Percentiles rank a stretch among this genome's conserved stretches.
These are phyloP conservation scores for Cicer chorassanicum DNA, from an alignment of 306 rosid species.

Conservation along the genomic window DNA sequence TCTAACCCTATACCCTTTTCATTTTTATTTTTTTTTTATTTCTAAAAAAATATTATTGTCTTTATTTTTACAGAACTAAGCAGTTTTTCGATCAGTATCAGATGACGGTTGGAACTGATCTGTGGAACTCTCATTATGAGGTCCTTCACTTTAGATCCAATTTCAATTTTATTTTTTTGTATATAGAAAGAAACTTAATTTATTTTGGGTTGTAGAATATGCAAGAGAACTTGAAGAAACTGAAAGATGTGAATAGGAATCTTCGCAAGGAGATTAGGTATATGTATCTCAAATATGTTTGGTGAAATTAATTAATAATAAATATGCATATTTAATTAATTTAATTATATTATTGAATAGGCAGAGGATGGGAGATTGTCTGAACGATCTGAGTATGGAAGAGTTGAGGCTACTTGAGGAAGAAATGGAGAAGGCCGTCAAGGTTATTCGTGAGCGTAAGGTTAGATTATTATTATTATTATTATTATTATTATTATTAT, in stretches of 20 bases:
- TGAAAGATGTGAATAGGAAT: constrained; percentile 66
- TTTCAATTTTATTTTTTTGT: neutral
- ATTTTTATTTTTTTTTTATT: neutral
- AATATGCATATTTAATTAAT: neutral
- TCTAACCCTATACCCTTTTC: constrained; percentile 30
- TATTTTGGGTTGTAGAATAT: constrained; percentile 54
- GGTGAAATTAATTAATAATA: neutral
- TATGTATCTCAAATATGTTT: constrained; percentile 24
- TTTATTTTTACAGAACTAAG: constrained; percentile 58
- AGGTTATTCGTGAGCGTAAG: constrained; percentile 74
- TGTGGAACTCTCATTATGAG: constrained; percentile 85
- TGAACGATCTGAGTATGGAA: constrained; percentile 61
- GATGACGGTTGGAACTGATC: constrained; percentile 58
- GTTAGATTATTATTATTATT: constrained; percentile 30
- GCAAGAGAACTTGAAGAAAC: constrained; percentile 71
- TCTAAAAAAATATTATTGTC: neutral
- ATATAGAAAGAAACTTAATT: neutral
- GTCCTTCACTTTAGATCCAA: constrained; percentile 39
- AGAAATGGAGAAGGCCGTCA: constrained; percentile 65
- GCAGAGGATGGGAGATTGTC: constrained; percentile 78
- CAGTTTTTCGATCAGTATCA: constrained; percentile 77
- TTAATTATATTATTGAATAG: constrained; percentile 38
- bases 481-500: too few relatives aligned
- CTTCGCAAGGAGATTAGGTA: constrained; percentile 82
- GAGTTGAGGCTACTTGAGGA: constrained; percentile 65